phyloP scores from a whole-genome alignment of 306 rosid species.

The Cucurbita argyrosperma region DNA sequence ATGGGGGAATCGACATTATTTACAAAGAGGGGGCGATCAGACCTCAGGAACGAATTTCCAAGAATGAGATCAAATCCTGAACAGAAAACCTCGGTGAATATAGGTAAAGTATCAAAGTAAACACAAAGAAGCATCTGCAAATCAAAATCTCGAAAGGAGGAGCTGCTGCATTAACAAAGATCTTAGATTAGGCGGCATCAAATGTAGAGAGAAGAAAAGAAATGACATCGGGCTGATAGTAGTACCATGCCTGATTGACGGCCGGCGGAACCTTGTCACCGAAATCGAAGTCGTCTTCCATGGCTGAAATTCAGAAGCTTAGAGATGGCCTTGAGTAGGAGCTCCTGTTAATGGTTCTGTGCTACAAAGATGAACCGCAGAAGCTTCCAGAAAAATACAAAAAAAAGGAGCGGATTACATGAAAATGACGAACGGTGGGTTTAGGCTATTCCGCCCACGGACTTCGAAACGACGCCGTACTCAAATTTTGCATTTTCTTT shows the following conservation, averaged over 20 bases:
- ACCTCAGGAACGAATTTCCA: background rate
- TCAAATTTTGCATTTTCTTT: background rate
- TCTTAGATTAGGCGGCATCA: background rate
- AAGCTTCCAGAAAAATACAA: constrained; percentile 10
- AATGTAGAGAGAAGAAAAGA: background rate
- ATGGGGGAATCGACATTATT: background rate
- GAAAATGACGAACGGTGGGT: background rate
- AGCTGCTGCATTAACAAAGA: background rate
- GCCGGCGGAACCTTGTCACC: constrained; percentile 27
- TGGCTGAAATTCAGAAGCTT: constrained; percentile 12
- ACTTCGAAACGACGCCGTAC: background rate
- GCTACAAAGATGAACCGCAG: background rate
- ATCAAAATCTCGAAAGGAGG: background rate
- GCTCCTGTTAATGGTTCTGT: background rate
- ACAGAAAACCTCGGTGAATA: background rate
- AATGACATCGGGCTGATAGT: background rate
- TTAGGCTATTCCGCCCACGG: background rate
- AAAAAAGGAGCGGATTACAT: background rate
- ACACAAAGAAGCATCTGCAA: background rate
- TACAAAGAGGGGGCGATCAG: background rate
- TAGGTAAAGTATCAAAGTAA: no score
- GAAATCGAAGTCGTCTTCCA: constrained; percentile 33
- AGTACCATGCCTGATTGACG: constrained; percentile 30
- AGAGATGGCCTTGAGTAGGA: constrained; percentile 12
- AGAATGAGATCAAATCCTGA: background rate